Conservation (phyloP, 768 basidiomycete species). For the Candolleomyces aberdarensis region DNA sequence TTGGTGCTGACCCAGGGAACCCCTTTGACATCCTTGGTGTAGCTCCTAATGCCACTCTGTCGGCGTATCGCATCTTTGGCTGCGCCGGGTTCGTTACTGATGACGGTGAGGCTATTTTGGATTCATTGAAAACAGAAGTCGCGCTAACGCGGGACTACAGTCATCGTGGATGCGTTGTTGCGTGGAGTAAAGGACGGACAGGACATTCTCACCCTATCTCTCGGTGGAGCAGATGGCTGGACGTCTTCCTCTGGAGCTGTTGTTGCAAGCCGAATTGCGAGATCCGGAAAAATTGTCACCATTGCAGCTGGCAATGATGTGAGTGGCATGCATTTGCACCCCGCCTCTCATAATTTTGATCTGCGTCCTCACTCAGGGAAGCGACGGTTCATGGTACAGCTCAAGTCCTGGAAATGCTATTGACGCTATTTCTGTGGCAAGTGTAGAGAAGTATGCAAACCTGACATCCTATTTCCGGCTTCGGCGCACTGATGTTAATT, state of each 20-base stretch:
- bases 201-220: conserved; percentile 51
- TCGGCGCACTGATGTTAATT: neutral
- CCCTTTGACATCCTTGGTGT: conserved; percentile 67
- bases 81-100: conserved; percentile 51
- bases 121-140: neutral
- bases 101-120: conserved; percentile 37
- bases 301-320: conserved; percentile 43
- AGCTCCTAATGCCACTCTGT: conserved; percentile 57
- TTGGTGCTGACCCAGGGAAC: conserved; percentile 60
- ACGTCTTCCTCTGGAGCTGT: conserved; percentile 1
- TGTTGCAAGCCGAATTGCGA: conserved; percentile 40
- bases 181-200: conserved; percentile 36
- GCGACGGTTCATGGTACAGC: conserved; percentile 60
- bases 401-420: conserved; percentile 50
- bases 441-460: conserved; percentile 46
- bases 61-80: conserved; percentile 57
- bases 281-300: conserved; percentile 43
- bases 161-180: conserved; percentile 36
- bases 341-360: neutral
- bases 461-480: neutral
- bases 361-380: conserved; percentile 29
- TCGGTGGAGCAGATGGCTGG: conserved; percentile 50
- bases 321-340: conserved; percentile 1
- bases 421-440: conserved; percentile 54
- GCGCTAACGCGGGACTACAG: conserved; percentile 12